Percentiles rank a stretch among this genome's conserved stretches.
phyloP scores from a whole-genome alignment of 176 grass and related monocot genomes.

The Eleusine coracana region DNA sequence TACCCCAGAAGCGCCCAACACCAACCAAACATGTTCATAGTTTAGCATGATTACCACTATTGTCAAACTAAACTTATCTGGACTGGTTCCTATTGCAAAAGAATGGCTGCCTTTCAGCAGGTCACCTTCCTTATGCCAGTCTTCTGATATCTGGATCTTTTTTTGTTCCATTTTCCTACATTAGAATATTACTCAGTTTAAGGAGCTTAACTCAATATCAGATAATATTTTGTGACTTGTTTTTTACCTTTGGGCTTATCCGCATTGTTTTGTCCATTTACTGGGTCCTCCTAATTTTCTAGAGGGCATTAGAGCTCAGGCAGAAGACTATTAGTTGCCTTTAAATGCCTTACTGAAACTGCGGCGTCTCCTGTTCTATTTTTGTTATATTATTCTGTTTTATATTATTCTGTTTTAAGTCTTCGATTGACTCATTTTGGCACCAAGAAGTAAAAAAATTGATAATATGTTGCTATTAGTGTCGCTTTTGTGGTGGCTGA shows the following conservation, averaged over 20 bases:
- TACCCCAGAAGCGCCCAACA: constrained; percentile 32
- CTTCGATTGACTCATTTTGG: constrained; percentile 18
- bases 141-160: constrained; percentile 3
- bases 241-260: neutral
- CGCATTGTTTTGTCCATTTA: neutral
- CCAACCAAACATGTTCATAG: constrained; percentile 30
- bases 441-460: constrained; percentile 21
- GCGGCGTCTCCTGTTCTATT: neutral
- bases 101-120: constrained; percentile 1
- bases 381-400: neutral
- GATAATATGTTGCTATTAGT: neutral
- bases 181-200: neutral
- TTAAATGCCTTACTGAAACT: neutral
- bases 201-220: constrained; percentile 15
- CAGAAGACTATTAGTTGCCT: constrained; percentile 1
- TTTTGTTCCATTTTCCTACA: constrained; percentile 14
- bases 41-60: constrained; percentile 21
- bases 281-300: neutral
- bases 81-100: constrained; percentile 32
- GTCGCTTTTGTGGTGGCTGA: neutral
- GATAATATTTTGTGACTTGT: neutral
- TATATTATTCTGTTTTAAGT: neutral
- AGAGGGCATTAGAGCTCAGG: neutral
- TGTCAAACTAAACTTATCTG: constrained; percentile 24
- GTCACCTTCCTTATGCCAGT: constrained; percentile 14